Conservation (phyloP, 2,329 filamentous ascomycete genomes). For the Xylaria arbuscula region DNA sequence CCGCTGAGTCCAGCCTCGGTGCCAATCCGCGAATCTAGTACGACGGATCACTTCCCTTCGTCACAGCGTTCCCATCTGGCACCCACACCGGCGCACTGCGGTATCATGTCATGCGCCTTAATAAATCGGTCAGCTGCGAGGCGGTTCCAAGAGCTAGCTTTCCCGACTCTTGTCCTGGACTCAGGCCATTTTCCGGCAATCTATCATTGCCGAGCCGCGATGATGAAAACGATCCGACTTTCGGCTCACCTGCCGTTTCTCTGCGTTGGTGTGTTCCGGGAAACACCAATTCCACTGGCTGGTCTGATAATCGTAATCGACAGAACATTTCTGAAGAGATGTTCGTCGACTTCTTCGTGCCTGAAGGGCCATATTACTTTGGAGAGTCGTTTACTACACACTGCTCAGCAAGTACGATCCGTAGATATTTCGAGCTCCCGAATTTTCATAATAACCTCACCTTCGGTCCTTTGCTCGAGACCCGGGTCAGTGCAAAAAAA, state of each 20-base stretch:
- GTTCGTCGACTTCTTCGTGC: neutral
- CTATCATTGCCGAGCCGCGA: neutral
- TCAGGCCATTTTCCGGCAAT: slow-evolving; percentile 3
- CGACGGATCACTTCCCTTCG: neutral
- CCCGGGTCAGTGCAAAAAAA: neutral
- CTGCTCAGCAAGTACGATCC: slow-evolving; percentile 11
- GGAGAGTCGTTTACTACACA: neutral
- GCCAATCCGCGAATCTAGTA: neutral
- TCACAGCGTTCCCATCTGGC: neutral
- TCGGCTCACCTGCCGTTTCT: neutral
- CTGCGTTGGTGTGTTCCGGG: slow-evolving; percentile 14
- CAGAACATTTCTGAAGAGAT: slow-evolving; percentile 9
- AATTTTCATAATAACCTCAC: slow-evolving; percentile 11
- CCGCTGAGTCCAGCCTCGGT: neutral
- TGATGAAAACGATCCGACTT: neutral
- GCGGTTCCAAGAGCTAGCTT: neutral
- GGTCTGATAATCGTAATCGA: neutral
- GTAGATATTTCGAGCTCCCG: slow-evolving; percentile 13
- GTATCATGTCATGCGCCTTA: slow-evolving; percentile 19
- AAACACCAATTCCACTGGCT: neutral
- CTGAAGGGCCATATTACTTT: neutral
- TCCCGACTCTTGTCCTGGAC: slow-evolving; percentile 8
- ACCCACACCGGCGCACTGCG: slow-evolving; percentile 9
- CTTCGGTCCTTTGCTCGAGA: slow-evolving; percentile 4
- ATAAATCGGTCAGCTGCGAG: slow-evolving; percentile 7